Evolutionary conservation across 2,329 filamentous ascomycete genomes (phyloP).

Genomic region (Cucurbitaria berberidis): DNA sequence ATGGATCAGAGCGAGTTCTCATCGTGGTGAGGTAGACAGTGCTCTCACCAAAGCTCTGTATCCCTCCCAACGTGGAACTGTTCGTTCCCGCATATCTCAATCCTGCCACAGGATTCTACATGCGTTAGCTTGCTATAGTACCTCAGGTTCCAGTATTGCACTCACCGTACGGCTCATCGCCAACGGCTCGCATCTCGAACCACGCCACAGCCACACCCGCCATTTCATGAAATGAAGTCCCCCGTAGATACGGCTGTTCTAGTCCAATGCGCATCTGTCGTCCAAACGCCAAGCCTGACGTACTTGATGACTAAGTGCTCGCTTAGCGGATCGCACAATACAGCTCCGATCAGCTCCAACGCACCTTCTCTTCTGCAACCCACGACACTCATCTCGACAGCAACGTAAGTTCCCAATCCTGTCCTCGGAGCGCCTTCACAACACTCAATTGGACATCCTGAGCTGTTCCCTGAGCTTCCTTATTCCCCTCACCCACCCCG

Average conservation of each 20-base stretch:
- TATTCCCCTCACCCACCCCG: constrained; percentile 12
- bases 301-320: not conserved
- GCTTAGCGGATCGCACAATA: constrained; percentile 32
- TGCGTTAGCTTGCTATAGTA: constrained; percentile 20
- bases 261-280: not conserved
- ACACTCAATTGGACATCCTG: constrained; percentile 34
- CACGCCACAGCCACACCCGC: constrained; percentile 33
- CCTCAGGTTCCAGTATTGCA: not conserved
- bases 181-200: constrained; percentile 31
- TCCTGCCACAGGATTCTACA: constrained; percentile 32
- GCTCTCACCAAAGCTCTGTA: constrained; percentile 39
- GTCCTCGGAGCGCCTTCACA: constrained; percentile 4
- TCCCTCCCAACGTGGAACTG: constrained; percentile 47
- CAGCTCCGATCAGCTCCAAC: constrained; percentile 21
- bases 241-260: not conserved
- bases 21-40: constrained; percentile 1
- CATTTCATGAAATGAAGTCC: constrained; percentile 22
- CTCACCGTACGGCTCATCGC: constrained; percentile 25
- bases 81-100: constrained; percentile 44
- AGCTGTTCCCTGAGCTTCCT: constrained; percentile 7
- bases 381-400: constrained; percentile 53
- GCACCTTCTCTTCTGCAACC: constrained; percentile 44
- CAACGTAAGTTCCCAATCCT: constrained; percentile 44
- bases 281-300: not conserved
- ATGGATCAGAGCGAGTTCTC: constrained; percentile 20